phyloP scores from a whole-genome alignment of 2,329 filamentous ascomycete species.

The Trichoderma sp. region DNA sequence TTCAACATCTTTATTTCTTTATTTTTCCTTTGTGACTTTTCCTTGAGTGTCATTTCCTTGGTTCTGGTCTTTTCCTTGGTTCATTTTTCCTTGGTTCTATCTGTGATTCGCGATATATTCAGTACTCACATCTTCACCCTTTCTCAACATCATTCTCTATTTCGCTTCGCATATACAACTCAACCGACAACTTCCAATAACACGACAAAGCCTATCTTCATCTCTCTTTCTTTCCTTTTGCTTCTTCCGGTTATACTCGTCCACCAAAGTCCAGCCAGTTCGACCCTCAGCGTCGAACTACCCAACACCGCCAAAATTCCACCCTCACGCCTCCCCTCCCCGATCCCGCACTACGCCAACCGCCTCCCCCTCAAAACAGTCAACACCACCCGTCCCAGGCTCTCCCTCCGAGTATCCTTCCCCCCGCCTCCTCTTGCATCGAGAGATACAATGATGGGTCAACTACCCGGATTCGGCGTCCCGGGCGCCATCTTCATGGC shows the following conservation, averaged over 20 bases:
- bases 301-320: slow-evolving; percentile 38
- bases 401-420: slow-evolving; percentile 45
- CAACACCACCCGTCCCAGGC: slow-evolving; percentile 44
- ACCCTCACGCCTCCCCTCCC: slow-evolving; percentile 37
- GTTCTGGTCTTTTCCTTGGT: neutral
- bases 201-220: too few species aligned
- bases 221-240: slow-evolving; percentile 3
- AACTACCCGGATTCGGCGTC: slow-evolving; percentile 63
- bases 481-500: slow-evolving; percentile 78
- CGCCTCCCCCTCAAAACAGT: slow-evolving; percentile 48
- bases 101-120: slow-evolving; percentile 13
- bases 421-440: slow-evolving; percentile 28
- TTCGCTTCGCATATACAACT: slow-evolving; percentile 21
- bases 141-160: slow-evolving; percentile 30
- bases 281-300: slow-evolving; percentile 14
- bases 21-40: neutral
- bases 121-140: neutral
- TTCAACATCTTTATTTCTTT: neutral
- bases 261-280: neutral
- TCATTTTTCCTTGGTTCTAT: neutral
- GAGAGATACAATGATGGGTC: slow-evolving; percentile 49
- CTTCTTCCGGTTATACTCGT: too few species aligned
- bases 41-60: neutral
- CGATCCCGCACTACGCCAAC: slow-evolving; percentile 47
- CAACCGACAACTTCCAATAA: too few species aligned